phyloP scores from a whole-genome alignment of 2,329 filamentous ascomycete genomes.

The Colletotrichum eremochloae region DNA sequence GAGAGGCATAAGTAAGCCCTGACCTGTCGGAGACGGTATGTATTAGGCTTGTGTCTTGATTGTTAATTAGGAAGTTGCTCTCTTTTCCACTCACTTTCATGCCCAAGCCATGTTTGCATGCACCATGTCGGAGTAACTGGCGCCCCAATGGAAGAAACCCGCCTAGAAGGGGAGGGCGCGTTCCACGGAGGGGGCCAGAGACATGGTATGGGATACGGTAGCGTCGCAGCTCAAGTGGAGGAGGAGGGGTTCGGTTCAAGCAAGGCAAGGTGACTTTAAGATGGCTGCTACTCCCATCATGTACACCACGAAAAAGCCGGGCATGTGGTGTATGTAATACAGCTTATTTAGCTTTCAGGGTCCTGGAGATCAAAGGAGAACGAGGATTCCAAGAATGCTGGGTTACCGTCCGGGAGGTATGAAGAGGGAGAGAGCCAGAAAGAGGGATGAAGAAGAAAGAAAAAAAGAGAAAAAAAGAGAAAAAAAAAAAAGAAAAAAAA shows the following conservation, averaged over 20 bases:
- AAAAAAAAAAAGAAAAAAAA: too few relatives aligned
- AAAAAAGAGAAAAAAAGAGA: too few relatives aligned
- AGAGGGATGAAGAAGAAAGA: too few relatives aligned
- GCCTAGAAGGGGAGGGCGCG: background rate
- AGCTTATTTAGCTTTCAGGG: background rate
- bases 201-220: slow-evolving; percentile 11
- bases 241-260: background rate
- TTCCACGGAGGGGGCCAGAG: slow-evolving; percentile 14
- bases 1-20: background rate
- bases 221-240: slow-evolving; percentile 31
- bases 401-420: slow-evolving; percentile 6
- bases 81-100: background rate
- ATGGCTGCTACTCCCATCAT: background rate
- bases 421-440: background rate
- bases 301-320: background rate
- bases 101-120: background rate
- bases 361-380: background rate
- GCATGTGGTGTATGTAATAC: background rate
- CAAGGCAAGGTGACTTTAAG: background rate
- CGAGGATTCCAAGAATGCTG: background rate
- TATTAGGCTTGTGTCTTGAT: background rate
- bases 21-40: background rate
- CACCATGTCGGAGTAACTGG: background rate
- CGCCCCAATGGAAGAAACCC: background rate
- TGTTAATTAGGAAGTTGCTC: too few relatives aligned